A percentile compares a stretch with the other conserved stretches of the same genome.
Conservation (phyloP, 2,329 filamentous ascomycete species). For the Cryphonectria parasitica region DNA sequence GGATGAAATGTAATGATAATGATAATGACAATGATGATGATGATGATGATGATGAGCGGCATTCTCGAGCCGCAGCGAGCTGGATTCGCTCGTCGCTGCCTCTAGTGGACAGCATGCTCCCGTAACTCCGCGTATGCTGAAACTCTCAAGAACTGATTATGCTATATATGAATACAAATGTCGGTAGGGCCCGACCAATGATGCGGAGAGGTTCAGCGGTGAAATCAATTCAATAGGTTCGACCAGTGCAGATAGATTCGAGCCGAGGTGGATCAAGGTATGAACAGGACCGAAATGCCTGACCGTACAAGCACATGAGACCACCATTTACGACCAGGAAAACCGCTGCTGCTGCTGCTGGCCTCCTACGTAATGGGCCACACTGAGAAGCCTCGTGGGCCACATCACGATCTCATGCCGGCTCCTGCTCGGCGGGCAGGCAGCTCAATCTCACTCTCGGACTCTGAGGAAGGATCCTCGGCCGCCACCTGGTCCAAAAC, state of each 20-base stretch:
- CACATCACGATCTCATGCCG: constrained; percentile 13
- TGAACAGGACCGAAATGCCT: not conserved
- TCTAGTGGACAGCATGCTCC: not conserved
- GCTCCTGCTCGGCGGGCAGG: constrained; percentile 38
- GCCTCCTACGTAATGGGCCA: not conserved
- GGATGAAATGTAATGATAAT: not conserved
- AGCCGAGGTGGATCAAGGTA: not conserved
- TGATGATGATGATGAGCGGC: not conserved
- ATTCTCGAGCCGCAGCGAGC: not conserved
- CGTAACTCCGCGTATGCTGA: constrained; percentile 4
- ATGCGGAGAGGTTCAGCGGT: not conserved
- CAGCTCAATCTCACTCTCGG: constrained; percentile 60
- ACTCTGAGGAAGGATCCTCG: constrained; percentile 58
- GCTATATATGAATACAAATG: not conserved
- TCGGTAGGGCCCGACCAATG: not conserved
- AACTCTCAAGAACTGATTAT: not conserved
- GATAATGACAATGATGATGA: not conserved
- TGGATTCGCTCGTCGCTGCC: not conserved
- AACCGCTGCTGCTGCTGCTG: not conserved
- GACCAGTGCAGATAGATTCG: not conserved
- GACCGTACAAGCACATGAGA: not conserved
- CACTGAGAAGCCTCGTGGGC: no score
- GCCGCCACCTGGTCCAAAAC: constrained; percentile 60
- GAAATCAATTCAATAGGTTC: not conserved
- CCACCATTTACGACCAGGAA: not conserved